These are phyloP conservation scores for Xylaria sp. DNA, from an alignment of 2,329 filamentous ascomycete genomes.

Conservation along the genomic window DNA sequence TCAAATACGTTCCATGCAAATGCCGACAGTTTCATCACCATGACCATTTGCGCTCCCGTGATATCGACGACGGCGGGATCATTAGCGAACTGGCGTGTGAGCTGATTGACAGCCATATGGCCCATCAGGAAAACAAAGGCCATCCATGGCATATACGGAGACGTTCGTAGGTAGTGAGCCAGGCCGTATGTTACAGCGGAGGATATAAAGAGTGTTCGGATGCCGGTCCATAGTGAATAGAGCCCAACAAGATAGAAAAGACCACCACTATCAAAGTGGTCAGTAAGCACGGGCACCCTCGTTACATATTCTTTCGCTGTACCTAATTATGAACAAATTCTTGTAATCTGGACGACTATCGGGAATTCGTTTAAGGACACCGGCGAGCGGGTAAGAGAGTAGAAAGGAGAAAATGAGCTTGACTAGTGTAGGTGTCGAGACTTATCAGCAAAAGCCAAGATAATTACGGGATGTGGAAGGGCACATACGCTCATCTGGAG, in stretches of 20 bases:
- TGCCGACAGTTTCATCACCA: conserved; percentile 96
- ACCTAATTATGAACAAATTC: conserved; percentile 87
- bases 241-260: conserved; percentile 93
- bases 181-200: conserved; percentile 84
- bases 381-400: conserved; percentile 91
- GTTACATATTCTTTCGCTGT: conserved; percentile 43
- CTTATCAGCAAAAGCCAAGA: conserved; percentile 27
- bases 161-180: conserved; percentile 78
- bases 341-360: conserved; percentile 85
- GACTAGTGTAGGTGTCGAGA: conserved; percentile 64
- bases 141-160: conserved; percentile 97
- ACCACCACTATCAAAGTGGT: conserved; percentile 38
- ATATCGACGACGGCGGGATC: conserved; percentile 80
- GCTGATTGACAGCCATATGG: conserved; percentile 92
- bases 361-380: conserved; percentile 86
- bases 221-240: conserved; percentile 89
- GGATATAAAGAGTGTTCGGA: conserved; percentile 82
- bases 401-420: conserved; percentile 94
- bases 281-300: conserved; percentile 29
- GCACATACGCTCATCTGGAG: conserved; percentile 59
- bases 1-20: conserved; percentile 99
- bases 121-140: conserved; percentile 94
- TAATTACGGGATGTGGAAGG: conserved; percentile 1
- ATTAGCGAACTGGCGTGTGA: conserved; percentile 78
- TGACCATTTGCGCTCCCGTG: conserved; percentile 95